phyloP scores from a whole-genome alignment of 2,329 filamentous ascomycete species.

The Hypoxylon sp. region DNA sequence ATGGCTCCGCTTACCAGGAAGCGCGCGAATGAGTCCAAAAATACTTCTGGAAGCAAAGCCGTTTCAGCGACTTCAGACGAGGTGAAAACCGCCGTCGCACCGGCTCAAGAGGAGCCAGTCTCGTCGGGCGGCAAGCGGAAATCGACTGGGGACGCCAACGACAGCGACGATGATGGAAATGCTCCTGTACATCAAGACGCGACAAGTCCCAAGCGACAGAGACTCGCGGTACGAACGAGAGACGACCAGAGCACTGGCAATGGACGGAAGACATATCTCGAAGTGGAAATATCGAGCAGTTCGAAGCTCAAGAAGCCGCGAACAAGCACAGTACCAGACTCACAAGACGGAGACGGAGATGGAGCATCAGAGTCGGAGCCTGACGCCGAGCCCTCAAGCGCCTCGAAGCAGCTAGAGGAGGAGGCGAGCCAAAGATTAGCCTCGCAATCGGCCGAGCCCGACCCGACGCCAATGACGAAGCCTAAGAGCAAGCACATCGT shows the following conservation, averaged over 20 bases:
- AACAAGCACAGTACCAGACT: slow-evolving; percentile 42
- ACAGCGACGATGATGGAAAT: slow-evolving; percentile 6
- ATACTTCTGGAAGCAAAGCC: neutral
- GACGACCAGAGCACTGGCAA: slow-evolving; percentile 35
- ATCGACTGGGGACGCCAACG: slow-evolving; percentile 19
- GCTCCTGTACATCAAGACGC: slow-evolving; percentile 4
- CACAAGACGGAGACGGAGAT: slow-evolving; percentile 41
- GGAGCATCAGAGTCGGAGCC: slow-evolving; percentile 19
- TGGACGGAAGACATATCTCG: slow-evolving; percentile 37
- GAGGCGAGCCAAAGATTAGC: slow-evolving; percentile 49
- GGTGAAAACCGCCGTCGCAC: slow-evolving; percentile 10
- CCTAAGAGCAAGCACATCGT: slow-evolving; percentile 50
- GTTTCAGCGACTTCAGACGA: neutral
- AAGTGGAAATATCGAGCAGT: slow-evolving; percentile 46
- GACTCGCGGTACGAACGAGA: slow-evolving; percentile 45
- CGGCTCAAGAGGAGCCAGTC: slow-evolving; percentile 34
- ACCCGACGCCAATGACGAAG: slow-evolving; percentile 41
- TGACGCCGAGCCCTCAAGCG: slow-evolving; percentile 44
- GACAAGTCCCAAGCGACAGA: slow-evolving; percentile 41
- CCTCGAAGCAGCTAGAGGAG: slow-evolving; percentile 51
- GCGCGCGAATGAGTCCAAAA: slow-evolving; percentile 34
- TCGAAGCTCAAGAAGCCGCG: slow-evolving; percentile 36
- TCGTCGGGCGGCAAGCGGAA: slow-evolving; percentile 42
- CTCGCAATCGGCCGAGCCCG: slow-evolving; percentile 38
- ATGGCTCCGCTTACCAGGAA: slow-evolving; percentile 50